phyloP scores from a whole-genome alignment of 371 early-diverging fungal species.

The Mucor racemosus region DNA sequence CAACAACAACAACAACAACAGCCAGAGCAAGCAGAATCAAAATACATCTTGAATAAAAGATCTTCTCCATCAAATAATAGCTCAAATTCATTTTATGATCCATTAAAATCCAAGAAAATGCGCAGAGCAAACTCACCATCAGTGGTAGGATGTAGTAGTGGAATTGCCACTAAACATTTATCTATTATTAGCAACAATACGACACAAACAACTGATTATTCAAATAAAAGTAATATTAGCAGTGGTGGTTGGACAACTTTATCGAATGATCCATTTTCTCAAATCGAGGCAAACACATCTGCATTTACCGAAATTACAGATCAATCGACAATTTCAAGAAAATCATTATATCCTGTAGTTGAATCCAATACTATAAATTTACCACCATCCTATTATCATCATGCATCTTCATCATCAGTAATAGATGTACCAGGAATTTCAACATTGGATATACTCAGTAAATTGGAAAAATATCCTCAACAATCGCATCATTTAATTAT shows the following conservation, averaged over 20 bases:
- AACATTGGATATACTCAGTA: background rate
- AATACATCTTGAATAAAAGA: conserved; percentile 1
- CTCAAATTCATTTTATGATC: conserved; percentile 5
- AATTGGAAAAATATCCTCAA: background rate
- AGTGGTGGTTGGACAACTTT: conserved; percentile 30
- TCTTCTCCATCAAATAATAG: background rate
- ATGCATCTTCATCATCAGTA: background rate
- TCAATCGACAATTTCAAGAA: conserved; percentile 34
- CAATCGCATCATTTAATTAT: conserved; percentile 8
- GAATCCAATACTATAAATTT: background rate
- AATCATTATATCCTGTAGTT: conserved; percentile 18
- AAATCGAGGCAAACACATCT: conserved; percentile 30
- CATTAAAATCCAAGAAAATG: conserved; percentile 7
- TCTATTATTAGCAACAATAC: conserved; percentile 12
- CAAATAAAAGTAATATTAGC: conserved; percentile 16
- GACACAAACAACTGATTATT: background rate
- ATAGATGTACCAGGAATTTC: background rate
- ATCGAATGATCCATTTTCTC: conserved; percentile 35
- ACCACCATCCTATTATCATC: background rate
- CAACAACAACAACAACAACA: background rate
- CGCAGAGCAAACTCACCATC: conserved; percentile 4
- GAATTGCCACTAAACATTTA: conserved; percentile 7
- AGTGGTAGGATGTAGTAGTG: background rate
- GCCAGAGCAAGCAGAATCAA: background rate
- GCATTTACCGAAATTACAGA: conserved; percentile 33